A percentile compares a stretch with the other conserved stretches of the same genome.
phyloP scores from a whole-genome alignment of 345 rosid species.

The Bruguiera parviflora region DNA sequence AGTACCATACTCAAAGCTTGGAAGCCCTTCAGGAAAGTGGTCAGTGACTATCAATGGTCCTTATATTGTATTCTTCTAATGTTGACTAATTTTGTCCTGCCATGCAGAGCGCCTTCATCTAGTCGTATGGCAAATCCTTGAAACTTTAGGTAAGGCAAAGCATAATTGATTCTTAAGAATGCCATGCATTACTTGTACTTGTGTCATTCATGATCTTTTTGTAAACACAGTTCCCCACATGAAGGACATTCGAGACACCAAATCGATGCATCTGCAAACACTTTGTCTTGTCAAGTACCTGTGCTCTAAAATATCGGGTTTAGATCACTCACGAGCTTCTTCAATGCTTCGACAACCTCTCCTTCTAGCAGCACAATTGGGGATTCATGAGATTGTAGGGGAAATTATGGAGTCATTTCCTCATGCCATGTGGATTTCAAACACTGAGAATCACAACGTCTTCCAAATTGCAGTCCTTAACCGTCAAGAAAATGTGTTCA shows the following conservation, averaged over 20 bases:
- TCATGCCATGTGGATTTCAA: conserved; percentile 9
- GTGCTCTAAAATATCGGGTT: neutral
- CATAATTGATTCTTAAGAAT: too few species aligned
- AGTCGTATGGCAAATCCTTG: neutral
- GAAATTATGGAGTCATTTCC: conserved; percentile 8
- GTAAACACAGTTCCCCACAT: neutral
- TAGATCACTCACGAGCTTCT: neutral
- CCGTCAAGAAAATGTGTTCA: conserved; percentile 15
- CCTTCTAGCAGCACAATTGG: neutral
- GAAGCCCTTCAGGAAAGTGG: too few species aligned
- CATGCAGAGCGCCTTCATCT: neutral
- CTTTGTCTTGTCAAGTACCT: conserved; percentile 1
- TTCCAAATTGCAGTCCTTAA: conserved; percentile 11
- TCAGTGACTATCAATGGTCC: too few species aligned
- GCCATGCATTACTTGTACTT: neutral
- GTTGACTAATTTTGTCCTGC: neutral
- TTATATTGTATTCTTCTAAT: too few species aligned
- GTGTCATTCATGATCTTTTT: neutral
- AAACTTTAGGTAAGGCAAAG: neutral
- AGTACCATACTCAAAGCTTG: too few species aligned
- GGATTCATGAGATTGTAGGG: conserved; percentile 3
- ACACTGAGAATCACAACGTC: neutral
- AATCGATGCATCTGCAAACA: conserved; percentile 3
- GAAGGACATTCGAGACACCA: neutral
- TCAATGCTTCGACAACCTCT: neutral